phyloP scores from a whole-genome alignment of 2,329 filamentous ascomycete species.

The Apiospora marii region DNA sequence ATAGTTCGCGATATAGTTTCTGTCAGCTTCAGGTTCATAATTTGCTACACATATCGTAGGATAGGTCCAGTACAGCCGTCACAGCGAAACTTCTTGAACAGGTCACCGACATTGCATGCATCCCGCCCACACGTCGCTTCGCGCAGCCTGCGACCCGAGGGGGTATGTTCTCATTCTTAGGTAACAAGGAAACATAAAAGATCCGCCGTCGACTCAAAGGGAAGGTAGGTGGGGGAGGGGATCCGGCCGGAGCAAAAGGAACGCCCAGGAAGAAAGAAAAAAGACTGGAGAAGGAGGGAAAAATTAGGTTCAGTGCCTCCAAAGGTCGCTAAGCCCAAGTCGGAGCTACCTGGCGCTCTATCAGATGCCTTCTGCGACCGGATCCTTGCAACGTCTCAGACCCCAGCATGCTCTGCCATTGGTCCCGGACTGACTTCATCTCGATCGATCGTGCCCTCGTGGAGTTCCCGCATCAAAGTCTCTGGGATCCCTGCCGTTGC shows the following conservation, averaged over 20 bases:
- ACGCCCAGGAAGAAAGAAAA: neutral
- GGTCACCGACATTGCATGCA: neutral
- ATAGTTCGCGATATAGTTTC: constrained; percentile 8
- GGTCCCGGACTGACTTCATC: constrained; percentile 30
- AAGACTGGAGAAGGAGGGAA: neutral
- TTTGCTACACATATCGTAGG: neutral
- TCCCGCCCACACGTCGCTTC: neutral
- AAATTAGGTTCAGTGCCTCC: constrained; percentile 5
- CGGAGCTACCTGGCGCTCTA: constrained; percentile 32
- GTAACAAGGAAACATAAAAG: constrained; percentile 10
- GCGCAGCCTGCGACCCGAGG: neutral
- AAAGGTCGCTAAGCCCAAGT: neutral
- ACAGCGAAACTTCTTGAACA: neutral
- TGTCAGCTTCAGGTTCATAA: neutral
- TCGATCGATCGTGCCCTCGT: constrained; percentile 39
- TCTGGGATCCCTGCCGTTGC: constrained; percentile 33
- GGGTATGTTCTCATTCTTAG: constrained; percentile 1
- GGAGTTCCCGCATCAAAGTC: constrained; percentile 37
- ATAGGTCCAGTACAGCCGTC: neutral
- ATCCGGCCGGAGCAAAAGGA: constrained; percentile 11
- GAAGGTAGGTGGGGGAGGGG: neutral
- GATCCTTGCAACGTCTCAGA: constrained; percentile 30
- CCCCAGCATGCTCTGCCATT: constrained; percentile 29
- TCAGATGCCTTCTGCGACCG: constrained; percentile 29
- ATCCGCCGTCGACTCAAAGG: neutral